Conservation (phyloP, 75 land plant species). For the Pinus tabuliformis region DNA sequence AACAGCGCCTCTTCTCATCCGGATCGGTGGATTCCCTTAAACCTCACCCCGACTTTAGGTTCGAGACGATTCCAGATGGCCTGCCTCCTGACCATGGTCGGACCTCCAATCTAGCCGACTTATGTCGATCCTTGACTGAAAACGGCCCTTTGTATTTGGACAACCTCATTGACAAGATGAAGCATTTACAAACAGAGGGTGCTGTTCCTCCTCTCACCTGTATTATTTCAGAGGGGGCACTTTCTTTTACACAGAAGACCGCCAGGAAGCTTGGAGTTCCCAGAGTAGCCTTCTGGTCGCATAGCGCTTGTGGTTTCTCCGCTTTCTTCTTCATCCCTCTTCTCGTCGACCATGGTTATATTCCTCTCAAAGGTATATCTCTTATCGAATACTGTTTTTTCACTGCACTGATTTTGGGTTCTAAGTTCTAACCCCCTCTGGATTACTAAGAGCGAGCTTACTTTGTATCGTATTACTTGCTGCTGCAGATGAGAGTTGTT, state of each 20-base stretch:
- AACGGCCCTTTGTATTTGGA: constrained; percentile 10
- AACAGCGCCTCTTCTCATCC: neutral
- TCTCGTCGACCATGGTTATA: constrained; percentile 18
- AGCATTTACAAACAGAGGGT: neutral
- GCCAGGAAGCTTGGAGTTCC: constrained; percentile 42
- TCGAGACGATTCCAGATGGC: constrained; percentile 25
- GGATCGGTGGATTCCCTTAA: neutral
- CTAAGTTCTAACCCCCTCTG: too few species aligned
- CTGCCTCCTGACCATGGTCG: constrained; percentile 17
- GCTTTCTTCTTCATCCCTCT: constrained; percentile 12
- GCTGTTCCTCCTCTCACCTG: constrained; percentile 35
- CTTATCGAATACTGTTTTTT: neutral
- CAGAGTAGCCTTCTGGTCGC: constrained; percentile 34
- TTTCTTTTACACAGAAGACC: constrained; percentile 34
- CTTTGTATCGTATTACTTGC: too few species aligned
- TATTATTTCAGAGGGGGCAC: constrained; percentile 34
- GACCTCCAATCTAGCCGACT: constrained; percentile 19
- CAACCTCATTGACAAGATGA: constrained; percentile 16
- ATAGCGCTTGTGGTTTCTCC: constrained; percentile 45
- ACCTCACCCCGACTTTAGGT: constrained; percentile 4
- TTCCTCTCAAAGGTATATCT: constrained; percentile 13
- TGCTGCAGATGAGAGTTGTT: constrained; percentile 30
- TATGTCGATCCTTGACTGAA: constrained; percentile 16
- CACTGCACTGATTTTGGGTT: too few species aligned
- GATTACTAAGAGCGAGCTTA: too few species aligned